phyloP scores from a whole-genome alignment of 2,329 filamentous ascomycete genomes.

The Penicillium sp. region DNA sequence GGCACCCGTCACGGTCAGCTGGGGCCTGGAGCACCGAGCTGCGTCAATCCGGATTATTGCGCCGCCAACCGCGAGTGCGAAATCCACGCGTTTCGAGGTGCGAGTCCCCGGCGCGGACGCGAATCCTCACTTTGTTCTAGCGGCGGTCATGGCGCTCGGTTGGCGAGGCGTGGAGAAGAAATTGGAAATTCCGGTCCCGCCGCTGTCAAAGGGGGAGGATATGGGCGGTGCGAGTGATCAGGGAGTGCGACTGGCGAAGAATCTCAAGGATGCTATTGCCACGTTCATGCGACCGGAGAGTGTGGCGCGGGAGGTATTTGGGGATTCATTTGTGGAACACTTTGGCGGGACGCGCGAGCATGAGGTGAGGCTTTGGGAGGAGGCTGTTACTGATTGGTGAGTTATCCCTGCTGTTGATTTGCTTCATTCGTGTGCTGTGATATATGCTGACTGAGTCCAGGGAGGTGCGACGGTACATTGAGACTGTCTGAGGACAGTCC shows the following conservation, averaged over 20 bases:
- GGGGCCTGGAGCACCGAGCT: slow-evolving; percentile 93
- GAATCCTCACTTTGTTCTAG: slow-evolving; percentile 84
- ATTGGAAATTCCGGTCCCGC: slow-evolving; percentile 78
- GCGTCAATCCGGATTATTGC: slow-evolving; percentile 89
- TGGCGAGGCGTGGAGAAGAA: slow-evolving; percentile 94
- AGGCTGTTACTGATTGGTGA: slow-evolving; percentile 95
- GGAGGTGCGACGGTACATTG: slow-evolving; percentile 79
- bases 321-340: slow-evolving; percentile 94
- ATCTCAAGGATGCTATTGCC: slow-evolving; percentile 79
- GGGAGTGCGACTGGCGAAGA: slow-evolving; percentile 81
- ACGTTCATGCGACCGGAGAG: slow-evolving; percentile 78
- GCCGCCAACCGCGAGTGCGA: slow-evolving; percentile 80
- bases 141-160: slow-evolving; percentile 83
- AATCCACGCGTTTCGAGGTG: slow-evolving; percentile 89
- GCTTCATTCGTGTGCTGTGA: background rate
- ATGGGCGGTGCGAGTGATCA: slow-evolving; percentile 73
- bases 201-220: slow-evolving; percentile 81
- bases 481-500: slow-evolving; percentile 71
- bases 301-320: slow-evolving; percentile 90
- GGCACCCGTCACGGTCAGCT: slow-evolving; percentile 96
- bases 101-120: slow-evolving; percentile 93
- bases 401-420: slow-evolving; percentile 40
- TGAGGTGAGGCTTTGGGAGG: slow-evolving; percentile 88
- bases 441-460: slow-evolving; percentile 45
- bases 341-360: slow-evolving; percentile 91